Evolutionary conservation across 768 basidiomycete genomes (phyloP), one percentile per base, ranked within the genome.

Genomic region (Russula foetens): DNA sequence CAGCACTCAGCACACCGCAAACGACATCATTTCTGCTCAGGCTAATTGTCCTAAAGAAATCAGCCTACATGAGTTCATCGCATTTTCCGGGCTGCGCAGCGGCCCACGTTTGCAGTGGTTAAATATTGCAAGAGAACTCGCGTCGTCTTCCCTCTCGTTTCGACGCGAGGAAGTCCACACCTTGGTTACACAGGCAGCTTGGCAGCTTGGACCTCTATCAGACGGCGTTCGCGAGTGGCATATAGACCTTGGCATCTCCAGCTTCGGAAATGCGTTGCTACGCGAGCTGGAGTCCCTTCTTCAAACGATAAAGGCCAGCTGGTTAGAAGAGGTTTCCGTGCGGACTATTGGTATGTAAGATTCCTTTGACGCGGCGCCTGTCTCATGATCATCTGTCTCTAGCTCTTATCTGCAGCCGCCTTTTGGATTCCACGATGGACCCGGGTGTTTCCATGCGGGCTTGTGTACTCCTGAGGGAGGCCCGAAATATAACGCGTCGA

Each of bases 41-140:
- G 64, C 61, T 0, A 67, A 70, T 9, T 81, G 80, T 54, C 76
- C 75, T 5, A 49, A 53, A 23, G 69, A 75, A 7, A 67, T 83
- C 26, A 72, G 63, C 12, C 60, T 79, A 1, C 79, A 83, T 29
- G 81, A 83, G 54, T 77, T 71, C 38, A 69, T 75, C 14, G 72
- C 76, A 0, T 83, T 80, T 54, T 76, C 74, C 14, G 69, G 72
- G 49, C 62, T 83, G 39, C 78, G 82, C 7, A 73, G 76, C 38
- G 81, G 81, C 0, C 59, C 70, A 0, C 67, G 58, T 2, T 63
- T 83, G 0, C 81, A 83, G 50, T 82, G 80, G 81, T 67, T 75
- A 43, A 83, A 83, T 59, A 75, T 83, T 41, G 59, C 73, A 15
- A 73, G 76, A n/a, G 79, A 79, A 61, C 63, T 83, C 17, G 71